Base-by-base conservation (phyloP, 2,329 filamentous ascomycete genomes). In the Penicillium sp. region DNA sequence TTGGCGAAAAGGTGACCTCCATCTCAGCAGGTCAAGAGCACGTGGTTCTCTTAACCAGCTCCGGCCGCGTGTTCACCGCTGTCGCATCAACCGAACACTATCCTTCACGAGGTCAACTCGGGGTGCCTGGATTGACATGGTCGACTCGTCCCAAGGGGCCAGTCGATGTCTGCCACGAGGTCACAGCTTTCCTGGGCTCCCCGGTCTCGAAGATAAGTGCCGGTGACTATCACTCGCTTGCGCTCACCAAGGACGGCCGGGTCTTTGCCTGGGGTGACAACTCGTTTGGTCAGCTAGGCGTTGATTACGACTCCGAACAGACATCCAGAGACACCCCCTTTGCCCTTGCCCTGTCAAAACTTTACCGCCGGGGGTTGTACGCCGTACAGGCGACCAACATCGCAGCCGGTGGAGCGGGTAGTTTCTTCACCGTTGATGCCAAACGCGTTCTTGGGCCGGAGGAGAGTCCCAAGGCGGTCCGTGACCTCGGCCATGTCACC, bases 251-350 rank as follows among this genome's bases (percentile, higher is more conserved):
- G 50, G 76, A 85, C 45, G 91, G 91, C 12, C 81, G 83, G 12
- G 78, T 93, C 12, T 95, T 93, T 67, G 77, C 83, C 5, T 97
- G 95, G 71, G 93, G 93, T 34, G 90, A 97, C 67, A 97, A 97
- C 70, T 83, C 84, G 0, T 80, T 82, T 38, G 93, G 93, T n/a
- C 93, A 97, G 68, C 77, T 97, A 3, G 91, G 91, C n/a, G 83
- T 91, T 59, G 82, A 88, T 43, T 81, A 79, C 45, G 82, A 82
- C 42, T 66, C 78, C 0, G 79, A 84, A 27, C 73, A 80, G 12
- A 75, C 81, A 6, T 79, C 73, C 48, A 74, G 86, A 25, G 86
- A 91, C 55, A 77, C 78, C 0, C 90, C 93, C 0, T 81, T 83
- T 3, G 77, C 84, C 5, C 66, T 97, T 2, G 80, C 87, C 1